These are phyloP conservation scores for Musa schizocarpa DNA, from an alignment of 176 grass and related monocot genomes.

Conservation along the genomic window DNA sequence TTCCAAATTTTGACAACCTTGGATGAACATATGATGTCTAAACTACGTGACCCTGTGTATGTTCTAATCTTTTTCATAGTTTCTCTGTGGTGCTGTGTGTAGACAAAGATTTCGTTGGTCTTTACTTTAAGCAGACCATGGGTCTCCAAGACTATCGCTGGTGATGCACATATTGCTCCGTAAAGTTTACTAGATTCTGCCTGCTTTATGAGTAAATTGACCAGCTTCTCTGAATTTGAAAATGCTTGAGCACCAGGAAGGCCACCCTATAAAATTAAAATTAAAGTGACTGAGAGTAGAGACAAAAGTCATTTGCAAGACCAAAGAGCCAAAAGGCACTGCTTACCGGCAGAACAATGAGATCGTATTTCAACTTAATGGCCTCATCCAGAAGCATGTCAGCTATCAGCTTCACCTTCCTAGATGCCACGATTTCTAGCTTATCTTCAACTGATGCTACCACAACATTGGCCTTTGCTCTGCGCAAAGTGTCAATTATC, in stretches of 20 bases:
- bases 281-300: background rate
- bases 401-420: constrained; percentile 81
- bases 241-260: constrained; percentile 56
- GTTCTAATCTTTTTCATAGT: no score
- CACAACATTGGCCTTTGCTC: constrained; percentile 70
- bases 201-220: constrained; percentile 64
- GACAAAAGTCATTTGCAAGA: background rate
- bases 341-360: constrained; percentile 86
- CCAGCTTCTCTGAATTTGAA: constrained; percentile 48
- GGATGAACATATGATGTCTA: no score
- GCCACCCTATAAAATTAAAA: constrained; percentile 45
- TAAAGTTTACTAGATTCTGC: constrained; percentile 51
- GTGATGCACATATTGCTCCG: constrained; percentile 87
- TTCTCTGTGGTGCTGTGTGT: no score
- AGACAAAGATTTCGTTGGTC: no score
- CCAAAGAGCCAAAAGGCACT: background rate
- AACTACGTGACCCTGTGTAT: no score
- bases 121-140: constrained; percentile 70
- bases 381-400: constrained; percentile 72
- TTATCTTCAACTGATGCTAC: constrained; percentile 76
- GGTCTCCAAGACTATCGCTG: constrained; percentile 61
- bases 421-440: constrained; percentile 61
- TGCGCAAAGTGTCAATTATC: constrained; percentile 71
- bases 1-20: no score
- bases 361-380: constrained; percentile 61